phyloP scores from a whole-genome alignment of 78 protist species.

The Dictyostelium capitatum region DNA sequence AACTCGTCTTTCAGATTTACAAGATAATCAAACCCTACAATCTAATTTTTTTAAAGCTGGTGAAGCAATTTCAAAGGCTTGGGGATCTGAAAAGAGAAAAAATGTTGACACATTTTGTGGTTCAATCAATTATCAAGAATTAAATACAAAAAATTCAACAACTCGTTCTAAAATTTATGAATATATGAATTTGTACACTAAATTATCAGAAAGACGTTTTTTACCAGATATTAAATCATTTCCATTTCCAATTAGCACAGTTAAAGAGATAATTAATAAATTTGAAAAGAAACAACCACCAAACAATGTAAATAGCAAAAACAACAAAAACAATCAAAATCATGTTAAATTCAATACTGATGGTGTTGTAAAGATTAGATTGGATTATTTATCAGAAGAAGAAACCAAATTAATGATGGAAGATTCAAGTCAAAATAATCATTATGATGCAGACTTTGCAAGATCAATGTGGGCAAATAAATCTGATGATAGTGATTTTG shows the following conservation, averaged over 20 bases:
- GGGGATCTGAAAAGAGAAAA: slow-evolving; percentile 16
- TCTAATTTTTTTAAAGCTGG: neutral
- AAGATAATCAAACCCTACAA: neutral
- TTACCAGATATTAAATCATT: no score
- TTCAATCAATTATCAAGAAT: slow-evolving; percentile 2
- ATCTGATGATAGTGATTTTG: neutral
- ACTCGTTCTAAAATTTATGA: neutral
- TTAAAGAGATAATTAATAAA: neutral
- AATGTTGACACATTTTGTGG: neutral
- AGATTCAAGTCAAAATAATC: slow-evolving; percentile 10
- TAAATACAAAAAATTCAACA: neutral
- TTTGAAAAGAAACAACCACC: neutral
- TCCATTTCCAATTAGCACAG: no score
- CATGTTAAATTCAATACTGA: neutral
- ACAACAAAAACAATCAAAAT: neutral
- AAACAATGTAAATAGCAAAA: neutral
- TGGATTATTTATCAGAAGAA: slow-evolving; percentile 67
- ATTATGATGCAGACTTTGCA: slow-evolving; percentile 79
- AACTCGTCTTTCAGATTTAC: slow-evolving; percentile 45
- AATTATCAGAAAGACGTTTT: neutral
- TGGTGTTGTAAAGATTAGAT: slow-evolving; percentile 30
- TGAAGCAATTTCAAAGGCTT: neutral
- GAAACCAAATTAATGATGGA: slow-evolving; percentile 36
- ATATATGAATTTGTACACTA: neutral
- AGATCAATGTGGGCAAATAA: slow-evolving; percentile 57